Percentiles rank a stretch among this genome's conserved stretches.
Evolutionary conservation across 2,329 filamentous ascomycete species (phyloP).

Genomic region (Amauroascus verrucosus): DNA sequence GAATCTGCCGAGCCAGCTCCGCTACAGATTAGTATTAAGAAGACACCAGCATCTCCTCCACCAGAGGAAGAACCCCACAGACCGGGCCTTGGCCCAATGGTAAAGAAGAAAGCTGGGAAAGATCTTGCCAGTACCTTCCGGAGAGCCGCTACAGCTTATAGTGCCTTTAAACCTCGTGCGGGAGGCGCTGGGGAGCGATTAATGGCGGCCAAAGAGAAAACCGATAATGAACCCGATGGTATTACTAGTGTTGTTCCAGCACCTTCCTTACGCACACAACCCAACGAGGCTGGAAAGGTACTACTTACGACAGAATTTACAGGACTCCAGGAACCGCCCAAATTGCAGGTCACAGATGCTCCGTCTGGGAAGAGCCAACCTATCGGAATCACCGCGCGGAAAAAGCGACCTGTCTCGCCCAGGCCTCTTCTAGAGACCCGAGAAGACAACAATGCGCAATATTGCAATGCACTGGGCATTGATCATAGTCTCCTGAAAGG

Average conservation of each 20-base stretch:
- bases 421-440: constrained; percentile 25
- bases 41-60: background rate
- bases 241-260: constrained; percentile 82
- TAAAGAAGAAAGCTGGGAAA: constrained; percentile 66
- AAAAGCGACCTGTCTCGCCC: constrained; percentile 1
- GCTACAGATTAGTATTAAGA: constrained; percentile 5
- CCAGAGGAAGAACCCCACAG: constrained; percentile 44
- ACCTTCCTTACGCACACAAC: constrained; percentile 43
- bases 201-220: constrained; percentile 49
- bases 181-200: constrained; percentile 78
- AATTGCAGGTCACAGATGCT: constrained; percentile 32
- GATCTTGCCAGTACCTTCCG: constrained; percentile 67
- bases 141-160: constrained; percentile 63
- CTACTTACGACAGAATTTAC: constrained; percentile 13
- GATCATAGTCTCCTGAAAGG: constrained; percentile 67
- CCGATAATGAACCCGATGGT: constrained; percentile 66
- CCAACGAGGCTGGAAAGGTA: constrained; percentile 30
- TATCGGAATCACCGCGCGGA: constrained; percentile 13
- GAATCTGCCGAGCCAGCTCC: constrained; percentile 9
- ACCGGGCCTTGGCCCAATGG: constrained; percentile 84
- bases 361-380: constrained; percentile 23
- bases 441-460: constrained; percentile 65
- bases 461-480: constrained; percentile 66
- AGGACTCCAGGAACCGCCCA: constrained; percentile 21
- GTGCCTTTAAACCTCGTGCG: constrained; percentile 74